These are phyloP conservation scores for Botrytis elliptica DNA, from an alignment of 2,329 filamentous ascomycete species.

Conservation along the genomic window DNA sequence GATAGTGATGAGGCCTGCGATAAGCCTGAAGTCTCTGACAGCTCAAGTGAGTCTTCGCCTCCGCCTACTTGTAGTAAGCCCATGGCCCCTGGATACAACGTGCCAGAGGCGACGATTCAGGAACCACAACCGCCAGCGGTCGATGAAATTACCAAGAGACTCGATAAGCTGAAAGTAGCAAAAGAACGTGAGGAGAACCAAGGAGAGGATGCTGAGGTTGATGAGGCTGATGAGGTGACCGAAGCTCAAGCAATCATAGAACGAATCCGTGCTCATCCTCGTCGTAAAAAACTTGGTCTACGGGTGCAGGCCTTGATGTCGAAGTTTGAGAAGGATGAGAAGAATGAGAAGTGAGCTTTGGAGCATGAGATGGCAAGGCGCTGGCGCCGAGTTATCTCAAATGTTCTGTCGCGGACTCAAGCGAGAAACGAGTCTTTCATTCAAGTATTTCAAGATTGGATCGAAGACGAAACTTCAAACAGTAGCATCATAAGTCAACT, in stretches of 20 bases:
- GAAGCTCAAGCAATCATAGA: not conserved
- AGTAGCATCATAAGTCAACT: not conserved
- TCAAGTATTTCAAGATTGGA: too few relatives aligned
- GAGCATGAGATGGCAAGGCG: not conserved
- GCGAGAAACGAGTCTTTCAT: not conserved
- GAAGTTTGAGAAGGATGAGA: not conserved
- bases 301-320: not conserved
- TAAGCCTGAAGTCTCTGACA: not conserved
- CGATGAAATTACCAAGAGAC: not conserved
- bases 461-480: too few relatives aligned
- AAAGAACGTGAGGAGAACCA: not conserved
- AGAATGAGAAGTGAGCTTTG: not conserved
- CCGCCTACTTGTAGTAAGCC: not conserved
- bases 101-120: not conserved
- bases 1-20: not conserved
- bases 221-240: not conserved
- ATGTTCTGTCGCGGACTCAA: not conserved
- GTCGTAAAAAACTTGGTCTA: not conserved
- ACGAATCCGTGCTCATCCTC: not conserved
- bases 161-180: not conserved
- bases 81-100: not conserved
- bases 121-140: not conserved
- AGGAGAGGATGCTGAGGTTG: not conserved
- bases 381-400: not conserved
- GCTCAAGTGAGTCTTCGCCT: not conserved